Conservation (phyloP, 768 basidiomycete genomes). For the Termitomyces sp. region DNA sequence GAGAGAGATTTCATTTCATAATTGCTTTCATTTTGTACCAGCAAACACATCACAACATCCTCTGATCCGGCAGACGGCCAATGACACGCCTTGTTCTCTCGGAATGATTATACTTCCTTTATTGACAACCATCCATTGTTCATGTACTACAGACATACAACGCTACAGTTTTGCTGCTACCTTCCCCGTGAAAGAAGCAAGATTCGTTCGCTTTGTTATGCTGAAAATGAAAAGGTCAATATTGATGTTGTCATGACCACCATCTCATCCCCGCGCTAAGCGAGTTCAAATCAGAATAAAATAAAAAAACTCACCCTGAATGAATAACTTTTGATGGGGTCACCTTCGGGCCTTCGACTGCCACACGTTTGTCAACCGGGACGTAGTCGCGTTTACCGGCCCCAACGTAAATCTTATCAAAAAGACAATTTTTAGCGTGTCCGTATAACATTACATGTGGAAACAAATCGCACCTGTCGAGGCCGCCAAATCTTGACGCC, state of each 20-base stretch:
- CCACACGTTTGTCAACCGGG: slow-evolving; percentile 53
- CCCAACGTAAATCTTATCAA: slow-evolving; percentile 82
- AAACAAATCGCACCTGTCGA: slow-evolving; percentile 54
- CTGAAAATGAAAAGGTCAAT: slow-evolving; percentile 27
- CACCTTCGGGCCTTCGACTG: slow-evolving; percentile 51
- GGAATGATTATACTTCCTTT: neutral
- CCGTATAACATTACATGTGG: neutral
- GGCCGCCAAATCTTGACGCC: slow-evolving; percentile 95
- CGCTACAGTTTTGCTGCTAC: slow-evolving; percentile 38
- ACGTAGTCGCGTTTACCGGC: slow-evolving; percentile 72
- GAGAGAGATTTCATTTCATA: slow-evolving; percentile 16
- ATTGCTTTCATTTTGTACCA: slow-evolving; percentile 4
- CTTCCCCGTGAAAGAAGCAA: slow-evolving; percentile 60
- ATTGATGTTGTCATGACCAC: slow-evolving; percentile 38
- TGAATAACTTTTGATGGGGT: slow-evolving; percentile 64
- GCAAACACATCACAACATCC: slow-evolving; percentile 17
- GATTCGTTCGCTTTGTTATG: slow-evolving; percentile 64
- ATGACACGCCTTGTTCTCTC: neutral
- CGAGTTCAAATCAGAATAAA: slow-evolving; percentile 1
- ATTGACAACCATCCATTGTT: slow-evolving; percentile 1
- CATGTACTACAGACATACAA: neutral
- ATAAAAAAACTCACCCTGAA: slow-evolving; percentile 64
- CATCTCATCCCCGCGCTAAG: slow-evolving; percentile 18
- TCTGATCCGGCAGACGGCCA: slow-evolving; percentile 2
- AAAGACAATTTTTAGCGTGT: neutral